Percentiles rank a stretch among this genome's conserved stretches.
phyloP scores from a whole-genome alignment of 345 rosid genomes.

The Geranium rotundifolium region DNA sequence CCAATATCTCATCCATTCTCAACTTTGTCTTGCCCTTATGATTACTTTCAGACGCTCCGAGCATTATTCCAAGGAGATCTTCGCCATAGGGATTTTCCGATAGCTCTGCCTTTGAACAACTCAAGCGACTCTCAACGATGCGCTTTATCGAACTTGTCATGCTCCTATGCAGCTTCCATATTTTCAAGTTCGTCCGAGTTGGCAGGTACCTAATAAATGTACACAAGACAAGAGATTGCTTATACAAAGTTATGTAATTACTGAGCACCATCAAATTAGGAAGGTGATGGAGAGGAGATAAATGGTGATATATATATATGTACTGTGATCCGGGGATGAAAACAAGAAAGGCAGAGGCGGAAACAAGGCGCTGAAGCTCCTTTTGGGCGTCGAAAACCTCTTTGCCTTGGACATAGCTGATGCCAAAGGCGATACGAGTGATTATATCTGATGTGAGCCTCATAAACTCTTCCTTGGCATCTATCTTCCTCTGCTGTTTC shows the following conservation, averaged over 20 bases:
- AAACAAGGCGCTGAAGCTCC: constrained; percentile 17
- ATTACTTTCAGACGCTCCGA: neutral
- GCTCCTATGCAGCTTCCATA: neutral
- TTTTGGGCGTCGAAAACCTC: constrained; percentile 28
- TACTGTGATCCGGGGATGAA: constrained; percentile 34
- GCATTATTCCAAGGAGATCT: neutral
- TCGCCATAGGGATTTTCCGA: neutral
- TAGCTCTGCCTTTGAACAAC: neutral
- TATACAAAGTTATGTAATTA: too few species aligned
- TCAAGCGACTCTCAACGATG: neutral
- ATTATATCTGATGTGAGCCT: constrained; percentile 31
- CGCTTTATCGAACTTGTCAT: neutral
- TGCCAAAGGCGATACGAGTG: constrained; percentile 36
- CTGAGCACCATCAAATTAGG: too few species aligned
- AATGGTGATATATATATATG: too few species aligned
- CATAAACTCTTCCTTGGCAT: constrained; percentile 17
- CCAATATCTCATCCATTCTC: constrained; percentile 41
- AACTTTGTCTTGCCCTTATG: too few species aligned
- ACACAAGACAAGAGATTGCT: too few species aligned
- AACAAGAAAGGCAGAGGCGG: neutral
- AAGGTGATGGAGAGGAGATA: too few species aligned
- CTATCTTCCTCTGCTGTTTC: constrained; percentile 16
- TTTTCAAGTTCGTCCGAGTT: neutral
- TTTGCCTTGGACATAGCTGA: constrained; percentile 26
- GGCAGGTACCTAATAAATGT: too few species aligned